A percentile compares a stretch with the other conserved stretches of the same genome.
phyloP scores from a whole-genome alignment of 2,329 filamentous ascomycete species.

The Colletotrichum sp. region DNA sequence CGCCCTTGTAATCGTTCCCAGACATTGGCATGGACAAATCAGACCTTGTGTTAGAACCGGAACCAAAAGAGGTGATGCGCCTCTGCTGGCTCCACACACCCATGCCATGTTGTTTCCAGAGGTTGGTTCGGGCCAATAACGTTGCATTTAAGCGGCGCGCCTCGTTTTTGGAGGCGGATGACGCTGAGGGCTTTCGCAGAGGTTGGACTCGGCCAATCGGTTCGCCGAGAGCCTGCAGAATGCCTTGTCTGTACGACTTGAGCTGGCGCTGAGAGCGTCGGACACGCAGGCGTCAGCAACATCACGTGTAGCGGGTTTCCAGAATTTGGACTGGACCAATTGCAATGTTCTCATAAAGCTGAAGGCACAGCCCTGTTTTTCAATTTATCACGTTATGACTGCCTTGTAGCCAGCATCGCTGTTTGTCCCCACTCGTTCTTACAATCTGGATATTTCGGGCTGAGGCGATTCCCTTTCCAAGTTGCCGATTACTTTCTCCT shows the following conservation, averaged over 20 bases:
- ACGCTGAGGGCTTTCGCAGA: neutral
- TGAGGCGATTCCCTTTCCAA: accelerated
- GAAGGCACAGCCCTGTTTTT: neutral
- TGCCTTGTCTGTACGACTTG: neutral
- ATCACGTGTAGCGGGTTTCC: no score
- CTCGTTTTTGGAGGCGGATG: neutral
- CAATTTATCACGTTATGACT: accelerated
- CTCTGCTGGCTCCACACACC: no score
- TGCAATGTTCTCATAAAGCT: no score
- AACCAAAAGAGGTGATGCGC: no score
- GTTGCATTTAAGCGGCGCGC: no score
- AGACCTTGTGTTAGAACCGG: no score
- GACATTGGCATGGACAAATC: neutral
- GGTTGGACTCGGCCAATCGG: no score
- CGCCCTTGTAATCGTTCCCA: no score
- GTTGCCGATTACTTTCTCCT: accelerated
- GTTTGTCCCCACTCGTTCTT: no score
- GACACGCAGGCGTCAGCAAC: accelerated
- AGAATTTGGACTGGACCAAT: no score
- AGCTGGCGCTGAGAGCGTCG: neutral
- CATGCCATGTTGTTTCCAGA: neutral
- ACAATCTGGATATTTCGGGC: no score
- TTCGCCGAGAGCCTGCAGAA: neutral
- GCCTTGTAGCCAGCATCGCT: accelerated
- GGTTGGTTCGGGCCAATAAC: accelerated